Evolutionary conservation across 192 early-diverging fungal species (phyloP).

Genomic region (Linnemannia zychae): DNA sequence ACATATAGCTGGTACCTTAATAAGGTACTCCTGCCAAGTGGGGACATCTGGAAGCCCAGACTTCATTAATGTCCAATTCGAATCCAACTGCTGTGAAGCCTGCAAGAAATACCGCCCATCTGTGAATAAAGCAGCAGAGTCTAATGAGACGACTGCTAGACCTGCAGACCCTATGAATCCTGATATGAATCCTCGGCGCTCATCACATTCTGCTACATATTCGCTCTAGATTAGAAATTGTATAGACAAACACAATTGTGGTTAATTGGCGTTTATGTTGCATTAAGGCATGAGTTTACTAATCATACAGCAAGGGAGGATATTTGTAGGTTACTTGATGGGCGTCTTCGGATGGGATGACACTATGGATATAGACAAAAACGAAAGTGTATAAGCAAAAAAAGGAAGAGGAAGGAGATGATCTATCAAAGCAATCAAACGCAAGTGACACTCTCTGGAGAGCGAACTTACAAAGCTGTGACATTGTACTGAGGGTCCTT

Average conservation of each 20-base stretch:
- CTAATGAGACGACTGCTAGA: conserved; percentile 83
- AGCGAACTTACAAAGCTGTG: conserved; percentile 45
- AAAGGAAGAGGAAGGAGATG: no score
- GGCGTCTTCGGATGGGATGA: conserved; percentile 95
- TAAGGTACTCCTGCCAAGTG: conserved; percentile 90
- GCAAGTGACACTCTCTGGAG: no score
- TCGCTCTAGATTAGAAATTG: conserved; percentile 75
- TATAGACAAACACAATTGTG: not conserved
- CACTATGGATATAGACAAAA: conserved; percentile 57
- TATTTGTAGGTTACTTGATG: conserved; percentile 82
- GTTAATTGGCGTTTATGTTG: not conserved
- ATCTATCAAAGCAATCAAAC: no score
- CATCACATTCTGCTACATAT: conserved; percentile 94
- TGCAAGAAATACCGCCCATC: conserved; percentile 99
- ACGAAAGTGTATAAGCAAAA: no score
- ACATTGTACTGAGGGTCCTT: conserved; percentile 29
- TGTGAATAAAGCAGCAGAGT: conserved; percentile 92
- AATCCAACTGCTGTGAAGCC: conserved; percentile 86
- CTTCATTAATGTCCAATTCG: conserved; percentile 96
- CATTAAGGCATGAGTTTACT: not conserved
- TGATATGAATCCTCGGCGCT: conserved; percentile 90
- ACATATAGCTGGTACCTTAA: conserved; percentile 61
- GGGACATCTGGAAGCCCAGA: conserved; percentile 87
- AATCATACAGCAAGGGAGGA: not conserved
- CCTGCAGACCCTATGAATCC: conserved; percentile 97